Evolutionary conservation across 257 asterid species (phyloP), one percentile per base, ranked within the genome.

Genomic region (Nicotiana obtusifolia): DNA sequence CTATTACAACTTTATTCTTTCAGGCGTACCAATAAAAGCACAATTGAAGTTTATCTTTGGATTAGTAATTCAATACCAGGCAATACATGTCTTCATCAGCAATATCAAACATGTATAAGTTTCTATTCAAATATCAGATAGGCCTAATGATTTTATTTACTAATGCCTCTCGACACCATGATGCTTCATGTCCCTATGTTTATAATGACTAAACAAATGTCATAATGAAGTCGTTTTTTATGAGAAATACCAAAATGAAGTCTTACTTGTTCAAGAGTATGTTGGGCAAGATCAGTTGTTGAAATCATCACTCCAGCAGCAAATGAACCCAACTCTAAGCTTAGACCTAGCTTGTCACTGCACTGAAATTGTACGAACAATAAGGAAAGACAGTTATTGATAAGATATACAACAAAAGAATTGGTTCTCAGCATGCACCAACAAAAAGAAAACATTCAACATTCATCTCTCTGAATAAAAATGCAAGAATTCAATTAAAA

Each of bases 301-400:
- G 99, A 89, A 90, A 96, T 96, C 99, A 96, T 96, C 81, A 94
- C 98, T 81, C 99, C 98, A 81, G 99, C 99, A 83, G 97, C 98
- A 93, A 96, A 94, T 35, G 99, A 96, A 73, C 99, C 99, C 97
- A 96, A 86, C 86, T 96, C 99, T 81, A 96, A 87, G 89, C 99
- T 96, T 81, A 94, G 95, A 82, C 98, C 99, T n/a, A 96, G 94
- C 92, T 94, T 96, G 90, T 96, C 98, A 81, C 98, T 94, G 90
- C 95, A 90, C 98, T 96, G 99, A 83, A 95, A 86, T 84, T 82
- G 80, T 35, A 88, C 80, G 85, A 68, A 84, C n/a, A 65, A 79
- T 62, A 26, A 78, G 62, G 26, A 44, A 71, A 65, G 13, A 49
- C 49, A 41, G 26, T 75, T 47, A 71, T 26, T 49, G 79, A 49